phyloP scores from a whole-genome alignment of 2,329 filamentous ascomycete species.

The Pseudonectria buxi region DNA sequence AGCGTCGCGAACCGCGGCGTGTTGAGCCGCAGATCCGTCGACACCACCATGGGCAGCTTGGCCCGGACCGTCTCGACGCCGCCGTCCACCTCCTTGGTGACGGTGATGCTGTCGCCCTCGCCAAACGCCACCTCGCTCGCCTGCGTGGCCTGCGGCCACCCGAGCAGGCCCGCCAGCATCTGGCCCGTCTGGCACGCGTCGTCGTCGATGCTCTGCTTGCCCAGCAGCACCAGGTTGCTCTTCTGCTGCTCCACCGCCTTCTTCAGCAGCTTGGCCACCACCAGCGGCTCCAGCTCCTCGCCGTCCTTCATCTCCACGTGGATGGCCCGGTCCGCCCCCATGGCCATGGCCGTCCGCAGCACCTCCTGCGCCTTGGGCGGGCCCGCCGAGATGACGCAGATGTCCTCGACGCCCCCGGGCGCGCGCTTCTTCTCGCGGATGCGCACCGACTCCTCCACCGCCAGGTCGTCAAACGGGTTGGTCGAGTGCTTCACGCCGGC shows the following conservation, averaged over 20 bases:
- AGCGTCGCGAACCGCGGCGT: conserved; percentile 91
- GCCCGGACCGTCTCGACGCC: conserved; percentile 84
- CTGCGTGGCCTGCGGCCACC: conserved; percentile 93
- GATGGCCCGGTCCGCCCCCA: conserved; percentile 90
- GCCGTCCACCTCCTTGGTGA: conserved; percentile 90
- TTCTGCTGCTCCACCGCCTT: conserved; percentile 76
- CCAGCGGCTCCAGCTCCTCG: conserved; percentile 76
- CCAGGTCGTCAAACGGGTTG: conserved; percentile 99
- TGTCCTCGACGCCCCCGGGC: conserved; percentile 75
- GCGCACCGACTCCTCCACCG: conserved; percentile 90
- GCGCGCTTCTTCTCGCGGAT: conserved; percentile 80
- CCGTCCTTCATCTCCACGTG: conserved; percentile 76
- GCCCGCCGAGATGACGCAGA: conserved; percentile 82
- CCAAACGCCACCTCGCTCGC: conserved; percentile 77
- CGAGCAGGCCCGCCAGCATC: conserved; percentile 89
- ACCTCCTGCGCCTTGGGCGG: conserved; percentile 82
- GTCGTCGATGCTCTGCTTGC: conserved; percentile 98
- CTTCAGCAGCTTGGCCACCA: conserved; percentile 84
- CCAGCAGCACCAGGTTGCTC: conserved; percentile 85
- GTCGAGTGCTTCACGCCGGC: conserved; percentile 93
- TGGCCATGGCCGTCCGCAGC: conserved; percentile 94
- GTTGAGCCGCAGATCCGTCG: conserved; percentile 89
- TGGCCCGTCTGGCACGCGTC: conserved; percentile 93
- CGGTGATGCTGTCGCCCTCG: conserved; percentile 61
- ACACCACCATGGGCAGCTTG: conserved; percentile 87